phyloP scores from a whole-genome alignment of 2,329 filamentous ascomycete species.

The Penicillium palitans region DNA sequence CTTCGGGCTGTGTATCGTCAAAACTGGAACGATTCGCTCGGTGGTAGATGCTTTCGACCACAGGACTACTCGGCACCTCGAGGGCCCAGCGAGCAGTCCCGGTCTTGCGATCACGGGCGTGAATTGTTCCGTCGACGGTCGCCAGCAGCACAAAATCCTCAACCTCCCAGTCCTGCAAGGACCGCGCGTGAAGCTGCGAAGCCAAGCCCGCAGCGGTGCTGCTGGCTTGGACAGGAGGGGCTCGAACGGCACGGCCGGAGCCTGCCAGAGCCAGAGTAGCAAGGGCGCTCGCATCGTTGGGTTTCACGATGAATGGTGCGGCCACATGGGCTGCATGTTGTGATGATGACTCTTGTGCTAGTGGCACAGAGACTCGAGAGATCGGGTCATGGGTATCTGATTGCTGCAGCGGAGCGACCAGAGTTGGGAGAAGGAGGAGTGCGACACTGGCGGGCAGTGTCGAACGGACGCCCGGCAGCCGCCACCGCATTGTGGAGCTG shows the following conservation, averaged over 20 bases:
- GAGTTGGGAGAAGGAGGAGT: constrained; percentile 59
- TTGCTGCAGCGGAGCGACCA: constrained; percentile 66
- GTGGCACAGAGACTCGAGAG: constrained; percentile 31
- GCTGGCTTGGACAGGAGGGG: constrained; percentile 75
- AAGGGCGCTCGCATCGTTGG: constrained; percentile 84
- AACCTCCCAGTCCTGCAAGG: constrained; percentile 98
- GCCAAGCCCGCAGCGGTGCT: constrained; percentile 65
- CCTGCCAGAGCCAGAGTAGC: constrained; percentile 94
- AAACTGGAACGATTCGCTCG: constrained; percentile 65
- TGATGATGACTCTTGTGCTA: constrained; percentile 19
- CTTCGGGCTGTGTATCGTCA: constrained; percentile 62
- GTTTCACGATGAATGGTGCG: constrained; percentile 36
- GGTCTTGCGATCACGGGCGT: constrained; percentile 84
- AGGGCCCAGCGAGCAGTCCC: constrained; percentile 84
- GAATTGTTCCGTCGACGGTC: constrained; percentile 97
- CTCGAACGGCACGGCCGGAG: constrained; percentile 77
- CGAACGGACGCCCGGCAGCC: constrained; percentile 60
- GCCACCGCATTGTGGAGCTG: constrained; percentile 60
- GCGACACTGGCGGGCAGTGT: constrained; percentile 58
- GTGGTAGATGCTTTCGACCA: constrained; percentile 87
- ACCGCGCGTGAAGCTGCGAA: constrained; percentile 92
- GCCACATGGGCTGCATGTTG: constrained; percentile 20
- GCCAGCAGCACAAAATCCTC: constrained; percentile 99
- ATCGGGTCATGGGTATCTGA: constrained; percentile 34
- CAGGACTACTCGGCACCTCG: constrained; percentile 72